Evolutionary conservation across 306 rosid species (phyloP).

Genomic region (Abrus pulchellus): DNA sequence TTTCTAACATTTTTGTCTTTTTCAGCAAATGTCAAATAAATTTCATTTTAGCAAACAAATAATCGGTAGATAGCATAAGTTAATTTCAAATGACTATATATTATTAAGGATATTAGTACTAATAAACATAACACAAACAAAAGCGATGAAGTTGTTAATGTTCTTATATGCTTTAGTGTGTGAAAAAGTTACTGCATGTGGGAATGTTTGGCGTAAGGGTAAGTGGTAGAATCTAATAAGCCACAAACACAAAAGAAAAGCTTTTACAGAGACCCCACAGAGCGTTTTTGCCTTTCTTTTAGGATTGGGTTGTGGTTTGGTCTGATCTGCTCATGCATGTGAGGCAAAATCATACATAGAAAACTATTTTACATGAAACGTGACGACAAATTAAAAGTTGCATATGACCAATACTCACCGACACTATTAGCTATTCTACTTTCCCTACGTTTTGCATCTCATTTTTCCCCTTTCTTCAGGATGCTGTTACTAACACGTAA

Average conservation of each 20-base stretch:
- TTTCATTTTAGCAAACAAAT: neutral
- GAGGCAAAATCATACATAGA: conserved; percentile 17
- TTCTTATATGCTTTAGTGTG: neutral
- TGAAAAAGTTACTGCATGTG: conserved; percentile 44
- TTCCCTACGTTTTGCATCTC: neutral
- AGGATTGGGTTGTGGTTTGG: neutral
- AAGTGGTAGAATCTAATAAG: conserved; percentile 19
- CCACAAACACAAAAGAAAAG: conserved; percentile 4
- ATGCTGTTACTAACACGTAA: neutral
- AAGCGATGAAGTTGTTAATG: neutral
- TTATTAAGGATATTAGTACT: neutral
- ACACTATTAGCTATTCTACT: neutral
- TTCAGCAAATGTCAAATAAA: neutral
- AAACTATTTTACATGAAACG: neutral
- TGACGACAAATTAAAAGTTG: conserved; percentile 28
- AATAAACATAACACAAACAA: neutral
- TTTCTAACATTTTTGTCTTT: conserved; percentile 26
- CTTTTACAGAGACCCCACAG: conserved; percentile 40
- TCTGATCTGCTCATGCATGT: neutral
- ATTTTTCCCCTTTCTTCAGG: neutral
- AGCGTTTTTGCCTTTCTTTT: neutral
- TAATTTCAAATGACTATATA: conserved; percentile 15
- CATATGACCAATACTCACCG: conserved; percentile 36
- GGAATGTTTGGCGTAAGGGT: conserved; percentile 22
- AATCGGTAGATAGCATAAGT: neutral